These are phyloP conservation scores for Talaromyces sp. DNA, from an alignment of 2,329 filamentous ascomycete species.

Conservation along the genomic window DNA sequence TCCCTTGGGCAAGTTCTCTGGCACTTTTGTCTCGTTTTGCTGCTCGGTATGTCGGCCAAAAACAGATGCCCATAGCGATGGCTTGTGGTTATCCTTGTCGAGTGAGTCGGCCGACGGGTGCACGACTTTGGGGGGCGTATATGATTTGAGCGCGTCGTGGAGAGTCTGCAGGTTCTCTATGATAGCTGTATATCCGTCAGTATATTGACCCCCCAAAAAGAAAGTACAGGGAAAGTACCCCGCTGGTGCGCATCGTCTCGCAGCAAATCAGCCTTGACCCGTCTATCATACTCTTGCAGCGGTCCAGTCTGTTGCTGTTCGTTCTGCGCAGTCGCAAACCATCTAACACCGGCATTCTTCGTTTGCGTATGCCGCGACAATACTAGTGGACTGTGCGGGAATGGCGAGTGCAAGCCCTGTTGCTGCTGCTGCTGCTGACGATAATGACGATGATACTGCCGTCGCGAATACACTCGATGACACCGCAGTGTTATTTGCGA, in stretches of 20 bases:
- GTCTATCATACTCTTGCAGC: constrained; percentile 78
- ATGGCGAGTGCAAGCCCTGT: not conserved
- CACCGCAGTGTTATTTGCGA: not conserved
- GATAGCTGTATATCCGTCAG: constrained; percentile 55
- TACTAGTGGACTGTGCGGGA: not conserved
- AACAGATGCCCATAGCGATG: constrained; percentile 47
- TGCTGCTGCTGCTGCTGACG: no score
- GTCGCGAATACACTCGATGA: not conserved
- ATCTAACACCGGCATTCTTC: not conserved
- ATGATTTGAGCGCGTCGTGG: constrained; percentile 72
- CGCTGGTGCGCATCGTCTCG: constrained; percentile 88
- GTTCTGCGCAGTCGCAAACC: constrained; percentile 6
- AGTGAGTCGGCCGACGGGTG: constrained; percentile 72
- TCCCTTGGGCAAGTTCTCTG: constrained; percentile 73
- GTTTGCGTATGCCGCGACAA: not conserved
- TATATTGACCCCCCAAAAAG: no score
- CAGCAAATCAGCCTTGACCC: constrained; percentile 68
- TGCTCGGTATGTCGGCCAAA: constrained; percentile 36
- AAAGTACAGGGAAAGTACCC: no score
- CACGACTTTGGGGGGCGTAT: constrained; percentile 66
- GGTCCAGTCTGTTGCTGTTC: constrained; percentile 50
- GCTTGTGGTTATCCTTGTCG: constrained; percentile 46
- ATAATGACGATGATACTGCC: not conserved
- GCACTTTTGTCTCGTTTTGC: constrained; percentile 19
- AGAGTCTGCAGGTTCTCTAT: constrained; percentile 85